Base-by-base conservation (phyloP, 495 filamentous ascomycete species). In the Chaetomium tenue region DNA sequence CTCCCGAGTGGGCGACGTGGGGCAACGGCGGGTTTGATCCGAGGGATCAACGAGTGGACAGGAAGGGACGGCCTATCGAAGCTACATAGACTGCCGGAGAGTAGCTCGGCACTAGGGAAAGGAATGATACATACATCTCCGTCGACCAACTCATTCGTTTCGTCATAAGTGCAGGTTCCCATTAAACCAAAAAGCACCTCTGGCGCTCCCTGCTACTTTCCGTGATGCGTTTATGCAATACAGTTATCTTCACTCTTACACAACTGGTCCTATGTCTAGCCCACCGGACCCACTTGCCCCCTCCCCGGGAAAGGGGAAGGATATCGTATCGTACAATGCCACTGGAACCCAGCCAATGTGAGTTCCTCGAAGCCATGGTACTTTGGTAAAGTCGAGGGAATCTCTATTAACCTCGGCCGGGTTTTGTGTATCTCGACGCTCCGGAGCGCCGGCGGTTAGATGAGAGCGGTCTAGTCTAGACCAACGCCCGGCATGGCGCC, bases 1-100 rank as follows among this genome's bases (percentile, higher is more conserved):
- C 93, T 5, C 90, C 91, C 13, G 89, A 95, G 69, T 98, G 93
- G 93, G 93, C 93, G 23, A 85, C 84, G n/a, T 97, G 91, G 90
- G 93, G 93, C 0, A 87, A 90, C 54, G 93, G 93, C 3, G 93
- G 93, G 2, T 98, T 98, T 72, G 90, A 98, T 79, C 93, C 93
- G 1, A 82, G 88, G 48, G 93, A 98, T 78, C 82, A 87, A 76
- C 86, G 93, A 66, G 91, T 96, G 37, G 86, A 89, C 73, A 82
- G 85, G 61, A 97, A 94, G 75, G 91, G 92, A 2, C 71, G 75
- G 58, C 77, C 77, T 56, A 79, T 82, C 18, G 79, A 77, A 50
- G 66, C 63, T 30, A 64, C 59, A 20, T 74, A 71, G 30, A 63
- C 40, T 63, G 61, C 26, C 11, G 25, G 26, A 23, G 23, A 12